Evolutionary conservation across 2,329 filamentous ascomycete species (phyloP).

Genomic region (Stagonosporopsis tanaceti): DNA sequence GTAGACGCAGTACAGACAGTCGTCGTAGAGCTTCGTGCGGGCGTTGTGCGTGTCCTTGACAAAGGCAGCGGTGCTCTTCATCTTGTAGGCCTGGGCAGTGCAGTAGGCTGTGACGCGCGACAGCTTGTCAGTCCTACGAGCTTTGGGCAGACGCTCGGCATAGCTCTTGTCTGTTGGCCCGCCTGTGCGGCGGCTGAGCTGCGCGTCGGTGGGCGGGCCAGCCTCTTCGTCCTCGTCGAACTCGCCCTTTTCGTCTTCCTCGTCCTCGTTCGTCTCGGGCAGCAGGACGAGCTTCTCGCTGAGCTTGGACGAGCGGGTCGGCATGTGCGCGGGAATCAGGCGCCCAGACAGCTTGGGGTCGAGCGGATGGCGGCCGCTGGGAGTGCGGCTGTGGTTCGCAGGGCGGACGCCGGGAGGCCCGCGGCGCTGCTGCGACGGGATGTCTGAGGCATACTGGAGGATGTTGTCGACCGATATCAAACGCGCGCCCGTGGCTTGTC

Average conservation of each 20-base stretch:
- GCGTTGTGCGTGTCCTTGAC: conserved; percentile 86
- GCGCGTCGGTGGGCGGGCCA: conserved; percentile 72
- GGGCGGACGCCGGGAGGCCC: conserved; percentile 67
- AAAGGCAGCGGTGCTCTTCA: conserved; percentile 87
- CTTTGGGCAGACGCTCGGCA: conserved; percentile 90
- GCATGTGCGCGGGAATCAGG: conserved; percentile 69
- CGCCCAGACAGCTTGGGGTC: conserved; percentile 65
- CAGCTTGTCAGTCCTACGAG: conserved; percentile 84
- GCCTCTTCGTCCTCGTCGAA: conserved; percentile 63
- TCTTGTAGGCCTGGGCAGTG: conserved; percentile 91
- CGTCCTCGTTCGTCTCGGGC: conserved; percentile 74
- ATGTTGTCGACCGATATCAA: conserved; percentile 91
- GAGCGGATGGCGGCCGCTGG: conserved; percentile 60
- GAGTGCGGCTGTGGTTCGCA: conserved; percentile 55
- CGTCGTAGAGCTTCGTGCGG: conserved; percentile 95
- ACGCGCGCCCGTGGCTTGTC: conserved; percentile 63
- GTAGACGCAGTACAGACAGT: conserved; percentile 95
- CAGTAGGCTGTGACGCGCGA: conserved; percentile 94
- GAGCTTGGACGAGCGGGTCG: conserved; percentile 88
- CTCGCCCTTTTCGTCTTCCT: conserved; percentile 62
- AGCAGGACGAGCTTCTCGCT: conserved; percentile 96
- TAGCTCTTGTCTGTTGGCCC: conserved; percentile 82
- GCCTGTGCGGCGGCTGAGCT: conserved; percentile 67
- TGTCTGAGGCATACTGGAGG: conserved; percentile 90
- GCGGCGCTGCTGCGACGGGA: conserved; percentile 91